phyloP scores from a whole-genome alignment of 2,329 filamentous ascomycete genomes.

The Kalaharituber pfeilii region DNA sequence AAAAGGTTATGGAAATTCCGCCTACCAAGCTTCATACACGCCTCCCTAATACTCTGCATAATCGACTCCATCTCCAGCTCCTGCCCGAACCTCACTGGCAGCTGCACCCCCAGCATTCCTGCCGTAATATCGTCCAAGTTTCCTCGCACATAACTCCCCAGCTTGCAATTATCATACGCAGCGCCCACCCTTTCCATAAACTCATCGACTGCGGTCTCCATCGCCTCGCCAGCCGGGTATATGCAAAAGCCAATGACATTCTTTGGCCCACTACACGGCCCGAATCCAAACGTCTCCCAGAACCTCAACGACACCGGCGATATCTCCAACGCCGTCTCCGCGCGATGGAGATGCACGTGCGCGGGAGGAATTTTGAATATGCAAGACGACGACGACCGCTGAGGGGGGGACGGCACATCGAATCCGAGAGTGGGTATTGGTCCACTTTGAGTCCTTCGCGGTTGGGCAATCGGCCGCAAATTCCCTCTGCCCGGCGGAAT shows the following conservation, averaged over 20 bases:
- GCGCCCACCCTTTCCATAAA: conserved; percentile 55
- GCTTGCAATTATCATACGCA: conserved; percentile 33
- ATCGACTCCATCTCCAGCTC: conserved; percentile 32
- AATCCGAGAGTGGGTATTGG: too few species aligned
- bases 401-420: not conserved
- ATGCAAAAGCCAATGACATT: conserved; percentile 54
- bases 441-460: conserved; percentile 11
- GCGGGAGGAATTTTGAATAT: conserved; percentile 49
- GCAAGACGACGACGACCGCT: not conserved
- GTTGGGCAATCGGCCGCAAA: conserved; percentile 13
- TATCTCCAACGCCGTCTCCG: conserved; percentile 52
- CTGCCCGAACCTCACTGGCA: conserved; percentile 23
- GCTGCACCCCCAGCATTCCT: conserved; percentile 19
- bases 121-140: conserved; percentile 9
- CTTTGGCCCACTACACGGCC: conserved; percentile 53
- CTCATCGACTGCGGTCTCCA: conserved; percentile 41
- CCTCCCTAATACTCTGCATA: conserved; percentile 34
- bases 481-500: conserved; percentile 9
- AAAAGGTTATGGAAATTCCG: too few species aligned
- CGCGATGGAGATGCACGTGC: conserved; percentile 53
- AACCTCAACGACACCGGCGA: conserved; percentile 58
- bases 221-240: conserved; percentile 47
- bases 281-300: conserved; percentile 65
- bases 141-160: conserved; percentile 14
- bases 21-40: conserved; percentile 33